These are phyloP conservation scores for Cutaneotrichosporon cavernicola DNA, from an alignment of 1,284 basidiomycete genomes.

Conservation along the genomic window DNA sequence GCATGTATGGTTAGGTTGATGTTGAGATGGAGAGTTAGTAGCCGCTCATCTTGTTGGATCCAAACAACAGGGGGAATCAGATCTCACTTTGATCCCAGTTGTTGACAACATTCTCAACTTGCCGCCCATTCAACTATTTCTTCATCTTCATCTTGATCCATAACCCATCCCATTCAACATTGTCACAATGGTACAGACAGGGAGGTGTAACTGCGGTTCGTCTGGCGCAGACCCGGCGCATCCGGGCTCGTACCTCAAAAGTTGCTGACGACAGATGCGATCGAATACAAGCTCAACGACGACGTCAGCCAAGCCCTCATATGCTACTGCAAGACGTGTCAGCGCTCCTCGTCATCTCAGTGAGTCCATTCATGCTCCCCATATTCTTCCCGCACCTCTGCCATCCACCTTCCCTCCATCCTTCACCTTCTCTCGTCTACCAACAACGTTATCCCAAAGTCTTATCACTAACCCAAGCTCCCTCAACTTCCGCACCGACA, in stretches of 20 bases:
- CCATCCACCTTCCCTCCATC: neutral
- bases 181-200: neutral
- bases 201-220: slow-evolving; percentile 7
- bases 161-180: neutral
- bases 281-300: slow-evolving; percentile 21
- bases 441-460: neutral
- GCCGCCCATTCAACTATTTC: neutral
- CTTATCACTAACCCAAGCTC: slow-evolving; percentile 6
- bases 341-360: slow-evolving; percentile 14
- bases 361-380: neutral
- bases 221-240: neutral
- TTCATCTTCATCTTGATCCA: neutral
- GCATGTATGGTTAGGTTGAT: neutral
- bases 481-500: slow-evolving; percentile 18
- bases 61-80: neutral
- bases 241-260: too few species aligned
- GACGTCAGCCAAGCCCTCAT: slow-evolving; percentile 19
- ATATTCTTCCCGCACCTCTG: too few species aligned
- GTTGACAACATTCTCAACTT: too few species aligned
- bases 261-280: slow-evolving; percentile 9
- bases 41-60: neutral
- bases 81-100: neutral
- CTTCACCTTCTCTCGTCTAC: neutral
- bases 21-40: neutral
- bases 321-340: slow-evolving; percentile 26